Evolutionary conservation across 2,329 filamentous ascomycete genomes (phyloP), one percentile per base, ranked within the genome.

Genomic region (Fusarium decemcellulare): DNA sequence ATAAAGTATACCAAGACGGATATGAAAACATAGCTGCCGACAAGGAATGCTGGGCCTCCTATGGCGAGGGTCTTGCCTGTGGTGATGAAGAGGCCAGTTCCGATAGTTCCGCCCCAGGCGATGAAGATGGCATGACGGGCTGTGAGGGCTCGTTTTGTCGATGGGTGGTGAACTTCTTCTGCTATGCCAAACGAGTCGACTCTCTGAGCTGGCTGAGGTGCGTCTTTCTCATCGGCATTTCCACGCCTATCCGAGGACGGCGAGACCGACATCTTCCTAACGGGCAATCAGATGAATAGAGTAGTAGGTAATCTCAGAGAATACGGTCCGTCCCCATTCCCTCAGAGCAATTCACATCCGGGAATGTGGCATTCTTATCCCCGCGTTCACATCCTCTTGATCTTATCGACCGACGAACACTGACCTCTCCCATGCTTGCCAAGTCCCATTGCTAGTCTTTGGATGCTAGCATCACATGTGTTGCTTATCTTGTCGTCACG

Each of bases 1-100:
- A 89, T 85, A 37, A 83, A 83, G 76, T 84, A 89, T 37, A 90
- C 84, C 50, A 89, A 82, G 9, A 85, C 80, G 52, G 86, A 86
- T 62, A 88, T 81, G 50, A 86, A 81, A 30, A 81, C 73, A 65
- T 86, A 87, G 8, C 81, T 81, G 36, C 83, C 77, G 29, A 87
- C 75, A 7, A 85, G 79, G 52, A 79, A 80, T 11, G 82, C 83
- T 48, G 77, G 76, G 1, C 78, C 77, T 4, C 75, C 74, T 11
- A 57, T 66, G 9, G 57, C 46, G 4, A 68, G 55, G 43, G 65
- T 58, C 12, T 66, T 62, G 12, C 67, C 60, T 4, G 61, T 58
- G 16, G 46, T 42, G 12, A 63, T 42, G 23, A 63, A 63, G 40
- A 63, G 34, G 8, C 54, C 50, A 11, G 69, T 70, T 30, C 63